These are phyloP conservation scores for Aspergillus sclerotioniger DNA, from an alignment of 495 filamentous ascomycete genomes.

Conservation along the genomic window DNA sequence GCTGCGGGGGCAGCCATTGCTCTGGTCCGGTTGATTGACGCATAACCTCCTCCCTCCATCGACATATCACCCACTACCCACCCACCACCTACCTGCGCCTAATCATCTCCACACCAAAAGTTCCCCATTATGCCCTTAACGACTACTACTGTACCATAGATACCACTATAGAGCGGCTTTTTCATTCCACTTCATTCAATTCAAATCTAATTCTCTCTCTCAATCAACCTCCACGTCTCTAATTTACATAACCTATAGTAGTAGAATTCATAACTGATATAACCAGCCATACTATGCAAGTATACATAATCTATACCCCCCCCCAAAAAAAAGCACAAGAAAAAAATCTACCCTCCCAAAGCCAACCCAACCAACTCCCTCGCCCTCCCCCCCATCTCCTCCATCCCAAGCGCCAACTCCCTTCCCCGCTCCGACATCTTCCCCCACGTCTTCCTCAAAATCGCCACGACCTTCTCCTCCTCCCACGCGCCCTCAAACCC, in stretches of 20 bases:
- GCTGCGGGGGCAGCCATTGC: slow-evolving; percentile 65
- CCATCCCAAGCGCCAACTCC: slow-evolving; percentile 63
- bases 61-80: neutral
- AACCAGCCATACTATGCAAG: neutral
- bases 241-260: too few relatives aligned
- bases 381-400: slow-evolving; percentile 60
- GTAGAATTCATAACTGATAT: too few relatives aligned
- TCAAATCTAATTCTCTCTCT: neutral
- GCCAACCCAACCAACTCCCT: slow-evolving; percentile 62
- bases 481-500: slow-evolving; percentile 63
- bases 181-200: neutral
- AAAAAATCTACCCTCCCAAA: slow-evolving; percentile 39
- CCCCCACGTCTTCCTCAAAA: slow-evolving; percentile 78
- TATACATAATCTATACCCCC: neutral
- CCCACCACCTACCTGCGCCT: neutral
- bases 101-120: neutral
- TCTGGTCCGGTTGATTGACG: slow-evolving; percentile 51
- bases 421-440: slow-evolving; percentile 73
- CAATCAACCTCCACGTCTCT: too few relatives aligned
- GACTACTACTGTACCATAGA: neutral
- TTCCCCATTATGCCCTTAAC: neutral
- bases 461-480: slow-evolving; percentile 72
- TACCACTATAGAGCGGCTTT: slow-evolving; percentile 4
- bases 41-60: slow-evolving; percentile 2
- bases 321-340: neutral